These are phyloP conservation scores for Puccinia brachypodii DNA, from an alignment of 1,284 basidiomycete genomes.

Conservation along the genomic window DNA sequence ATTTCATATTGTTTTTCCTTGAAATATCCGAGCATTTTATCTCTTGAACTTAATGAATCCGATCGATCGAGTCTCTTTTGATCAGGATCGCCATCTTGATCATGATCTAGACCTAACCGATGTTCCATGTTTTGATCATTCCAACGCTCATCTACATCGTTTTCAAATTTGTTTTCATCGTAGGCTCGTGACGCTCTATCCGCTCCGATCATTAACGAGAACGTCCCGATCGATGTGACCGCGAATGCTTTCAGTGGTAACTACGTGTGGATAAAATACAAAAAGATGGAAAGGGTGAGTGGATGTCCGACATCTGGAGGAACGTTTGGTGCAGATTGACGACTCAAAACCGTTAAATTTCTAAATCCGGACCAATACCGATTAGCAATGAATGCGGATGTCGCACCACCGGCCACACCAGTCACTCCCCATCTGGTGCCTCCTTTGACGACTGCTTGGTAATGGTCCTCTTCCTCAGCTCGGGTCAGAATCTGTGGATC, in stretches of 20 bases:
- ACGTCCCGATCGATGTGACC: conserved; percentile 23
- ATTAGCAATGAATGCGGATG: background rate
- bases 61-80: background rate
- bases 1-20: conserved; percentile 33
- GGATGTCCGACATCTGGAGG: too few relatives aligned
- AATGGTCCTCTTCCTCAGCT: conserved; percentile 29
- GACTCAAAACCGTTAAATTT: conserved; percentile 22
- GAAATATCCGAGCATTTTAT: conserved; percentile 24
- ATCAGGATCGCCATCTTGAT: background rate
- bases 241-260: conserved; percentile 40
- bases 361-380: conserved; percentile 43
- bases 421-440: conserved; percentile 31
- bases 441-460: conserved; percentile 35
- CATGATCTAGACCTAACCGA: background rate
- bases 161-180: conserved; percentile 8
- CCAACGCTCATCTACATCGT: conserved; percentile 9
- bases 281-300: background rate
- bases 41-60: conserved; percentile 20
- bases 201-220: conserved; percentile 34
- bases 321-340: background rate
- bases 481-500: conserved; percentile 12
- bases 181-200: conserved; percentile 26
- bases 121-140: conserved; percentile 21
- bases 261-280: background rate
- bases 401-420: conserved; percentile 2